Percentiles rank a stretch among this genome's conserved stretches.
Evolutionary conservation across 2,329 filamentous ascomycete genomes (phyloP).

Genomic region (Fusarium sp.): DNA sequence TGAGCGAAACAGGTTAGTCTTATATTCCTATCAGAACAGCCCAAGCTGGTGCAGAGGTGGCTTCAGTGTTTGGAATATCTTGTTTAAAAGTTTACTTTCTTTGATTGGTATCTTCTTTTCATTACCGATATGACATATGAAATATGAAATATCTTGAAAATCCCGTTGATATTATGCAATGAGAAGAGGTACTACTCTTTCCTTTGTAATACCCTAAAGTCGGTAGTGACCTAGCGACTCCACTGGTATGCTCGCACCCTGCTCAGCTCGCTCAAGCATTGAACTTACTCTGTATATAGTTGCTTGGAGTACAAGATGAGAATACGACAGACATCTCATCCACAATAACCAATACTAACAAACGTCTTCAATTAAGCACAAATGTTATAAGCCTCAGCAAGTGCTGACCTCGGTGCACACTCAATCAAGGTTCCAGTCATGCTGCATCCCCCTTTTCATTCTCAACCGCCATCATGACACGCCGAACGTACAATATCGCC

Average conservation of each 20-base stretch:
- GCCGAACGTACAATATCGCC: conserved; percentile 73
- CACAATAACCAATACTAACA: background rate
- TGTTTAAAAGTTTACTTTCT: background rate
- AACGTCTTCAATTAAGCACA: background rate
- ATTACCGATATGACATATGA: background rate
- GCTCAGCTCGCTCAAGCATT: conserved; percentile 21
- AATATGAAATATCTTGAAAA: background rate
- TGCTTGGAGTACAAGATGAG: conserved; percentile 22
- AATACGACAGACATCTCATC: conserved; percentile 15
- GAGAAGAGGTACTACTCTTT: background rate
- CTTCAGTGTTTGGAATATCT: background rate
- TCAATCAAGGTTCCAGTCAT: conserved; percentile 11
- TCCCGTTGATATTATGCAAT: background rate
- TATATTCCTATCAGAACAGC: background rate
- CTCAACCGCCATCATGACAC: conserved; percentile 56
- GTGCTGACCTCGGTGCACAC: background rate
- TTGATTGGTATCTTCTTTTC: background rate
- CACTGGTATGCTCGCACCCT: conserved; percentile 11
- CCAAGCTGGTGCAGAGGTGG: background rate
- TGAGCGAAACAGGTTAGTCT: background rate
- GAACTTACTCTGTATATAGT: conserved; percentile 15
- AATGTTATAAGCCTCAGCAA: background rate
- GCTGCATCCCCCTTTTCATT: conserved; percentile 22
- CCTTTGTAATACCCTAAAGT: background rate
- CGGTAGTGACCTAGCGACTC: conserved; percentile 3